Evolutionary conservation across 768 basidiomycete genomes (phyloP).

Genomic region (Brasilioporus rufonigricans): DNA sequence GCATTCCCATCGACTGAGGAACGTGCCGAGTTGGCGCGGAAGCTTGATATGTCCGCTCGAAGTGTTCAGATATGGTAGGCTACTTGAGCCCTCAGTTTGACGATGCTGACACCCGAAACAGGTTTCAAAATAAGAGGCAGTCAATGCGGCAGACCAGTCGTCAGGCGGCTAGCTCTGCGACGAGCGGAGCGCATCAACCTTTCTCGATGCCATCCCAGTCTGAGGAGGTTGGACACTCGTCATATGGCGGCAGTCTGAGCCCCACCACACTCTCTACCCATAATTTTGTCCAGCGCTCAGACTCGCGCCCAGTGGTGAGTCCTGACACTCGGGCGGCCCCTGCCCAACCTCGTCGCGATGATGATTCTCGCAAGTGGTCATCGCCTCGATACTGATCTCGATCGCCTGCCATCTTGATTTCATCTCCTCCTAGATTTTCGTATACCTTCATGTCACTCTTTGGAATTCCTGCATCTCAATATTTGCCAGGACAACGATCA

Average conservation of each 20-base stretch:
- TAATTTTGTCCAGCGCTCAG: slow-evolving; percentile 41
- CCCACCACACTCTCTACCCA: slow-evolving; percentile 29
- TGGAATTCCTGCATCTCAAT: slow-evolving; percentile 33
- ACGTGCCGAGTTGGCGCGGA: slow-evolving; percentile 70
- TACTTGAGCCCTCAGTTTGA: slow-evolving; percentile 10
- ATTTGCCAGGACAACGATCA: slow-evolving; percentile 35
- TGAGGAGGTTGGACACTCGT: slow-evolving; percentile 31
- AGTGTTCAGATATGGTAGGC: slow-evolving; percentile 85
- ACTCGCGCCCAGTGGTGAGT: slow-evolving; percentile 36
- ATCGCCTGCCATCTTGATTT: slow-evolving; percentile 33
- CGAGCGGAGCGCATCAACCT: slow-evolving; percentile 46
- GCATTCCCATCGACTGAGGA: slow-evolving; percentile 89
- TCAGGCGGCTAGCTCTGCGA: slow-evolving; percentile 49
- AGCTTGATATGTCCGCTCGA: slow-evolving; percentile 78
- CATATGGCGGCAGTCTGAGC: slow-evolving; percentile 36
- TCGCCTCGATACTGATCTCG: slow-evolving; percentile 44
- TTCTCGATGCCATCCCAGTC: slow-evolving; percentile 42
- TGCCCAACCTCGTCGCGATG: slow-evolving; percentile 42
- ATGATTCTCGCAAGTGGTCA: slow-evolving; percentile 51
- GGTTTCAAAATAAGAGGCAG: slow-evolving; percentile 88
- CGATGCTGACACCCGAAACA: slow-evolving; percentile 33
- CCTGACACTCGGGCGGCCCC: slow-evolving; percentile 25
- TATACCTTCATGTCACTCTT: slow-evolving; percentile 34
- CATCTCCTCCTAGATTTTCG: slow-evolving; percentile 34
- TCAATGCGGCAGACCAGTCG: slow-evolving; percentile 77